Percentiles rank a stretch among this genome's conserved stretches.
Evolutionary conservation across 495 filamentous ascomycete genomes (phyloP).

Genomic region (Lophiostoma macrostomum): DNA sequence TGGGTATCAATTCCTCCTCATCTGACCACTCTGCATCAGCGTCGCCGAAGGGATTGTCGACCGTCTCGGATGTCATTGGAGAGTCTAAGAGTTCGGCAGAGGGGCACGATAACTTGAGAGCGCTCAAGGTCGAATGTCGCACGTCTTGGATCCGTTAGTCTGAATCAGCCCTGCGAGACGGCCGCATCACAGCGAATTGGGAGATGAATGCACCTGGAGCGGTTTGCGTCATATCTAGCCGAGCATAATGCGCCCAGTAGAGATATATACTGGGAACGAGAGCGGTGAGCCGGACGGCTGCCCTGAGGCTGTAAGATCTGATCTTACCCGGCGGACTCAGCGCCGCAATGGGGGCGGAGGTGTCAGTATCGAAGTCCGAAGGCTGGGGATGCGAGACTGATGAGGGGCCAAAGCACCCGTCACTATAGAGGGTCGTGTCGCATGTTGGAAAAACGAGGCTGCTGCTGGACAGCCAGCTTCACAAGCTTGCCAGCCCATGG

Average conservation of each 20-base stretch:
- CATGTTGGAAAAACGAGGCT: background rate
- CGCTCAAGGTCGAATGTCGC: constrained; percentile 26
- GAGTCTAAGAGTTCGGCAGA: constrained; percentile 30
- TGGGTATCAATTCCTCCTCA: constrained; percentile 33
- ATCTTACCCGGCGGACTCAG: background rate
- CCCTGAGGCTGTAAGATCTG: constrained; percentile 6
- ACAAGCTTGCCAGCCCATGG: background rate
- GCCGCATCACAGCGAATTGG: background rate
- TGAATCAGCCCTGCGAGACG: background rate
- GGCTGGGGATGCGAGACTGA: background rate
- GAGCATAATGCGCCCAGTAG: constrained; percentile 8
- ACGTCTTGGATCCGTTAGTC: constrained; percentile 21
- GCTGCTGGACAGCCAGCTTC: background rate
- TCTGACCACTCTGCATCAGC: constrained; percentile 27
- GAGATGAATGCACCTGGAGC: constrained; percentile 13
- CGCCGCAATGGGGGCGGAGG: background rate
- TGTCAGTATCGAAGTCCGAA: background rate
- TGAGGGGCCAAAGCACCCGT: constrained; percentile 1
- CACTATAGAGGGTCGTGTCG: background rate
- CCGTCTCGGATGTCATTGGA: background rate
- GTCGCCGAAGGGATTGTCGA: constrained; percentile 22
- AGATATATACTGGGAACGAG: background rate
- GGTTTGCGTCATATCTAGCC: constrained; percentile 19
- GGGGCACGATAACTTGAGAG: constrained; percentile 31
- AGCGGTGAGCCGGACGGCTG: constrained; percentile 4